Percentiles rank a stretch among this genome's conserved stretches.
These are phyloP conservation scores for Talaromyces amestolkiae DNA, from an alignment of 2,329 filamentous ascomycete species.

Conservation along the genomic window DNA sequence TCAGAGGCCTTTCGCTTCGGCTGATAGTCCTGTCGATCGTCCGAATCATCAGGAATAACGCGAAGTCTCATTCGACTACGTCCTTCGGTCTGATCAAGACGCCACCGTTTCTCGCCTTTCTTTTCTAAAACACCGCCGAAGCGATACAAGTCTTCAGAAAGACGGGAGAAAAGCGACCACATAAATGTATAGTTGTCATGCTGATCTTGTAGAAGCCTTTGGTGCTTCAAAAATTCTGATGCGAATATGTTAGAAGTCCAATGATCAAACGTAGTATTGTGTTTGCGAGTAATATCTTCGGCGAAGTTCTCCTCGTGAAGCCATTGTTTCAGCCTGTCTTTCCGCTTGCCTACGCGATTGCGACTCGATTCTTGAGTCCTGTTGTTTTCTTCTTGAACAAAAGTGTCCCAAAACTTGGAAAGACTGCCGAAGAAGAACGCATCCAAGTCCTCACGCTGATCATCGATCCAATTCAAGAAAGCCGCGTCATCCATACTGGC, in stretches of 20 bases:
- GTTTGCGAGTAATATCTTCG: constrained; percentile 72
- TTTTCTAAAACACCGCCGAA: constrained; percentile 79
- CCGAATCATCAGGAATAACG: constrained; percentile 72
- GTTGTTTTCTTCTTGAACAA: constrained; percentile 77
- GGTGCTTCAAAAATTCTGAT: constrained; percentile 87
- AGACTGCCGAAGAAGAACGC: constrained; percentile 77
- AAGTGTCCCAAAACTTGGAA: constrained; percentile 82
- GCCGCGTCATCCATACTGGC: constrained; percentile 85
- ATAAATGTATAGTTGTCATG: constrained; percentile 84
- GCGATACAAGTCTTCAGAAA: constrained; percentile 73
- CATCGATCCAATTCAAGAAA: constrained; percentile 84
- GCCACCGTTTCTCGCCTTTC: constrained; percentile 69
- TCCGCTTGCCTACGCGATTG: constrained; percentile 68
- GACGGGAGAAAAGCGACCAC: constrained; percentile 69
- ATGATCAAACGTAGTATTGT: constrained; percentile 80
- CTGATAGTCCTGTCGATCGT: constrained; percentile 70
- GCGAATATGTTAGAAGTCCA: constrained; percentile 96
- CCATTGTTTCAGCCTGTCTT: constrained; percentile 81
- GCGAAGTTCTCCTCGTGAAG: constrained; percentile 64
- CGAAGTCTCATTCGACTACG: constrained; percentile 91
- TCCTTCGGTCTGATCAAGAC: constrained; percentile 91
- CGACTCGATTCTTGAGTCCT: constrained; percentile 74
- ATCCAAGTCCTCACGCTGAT: constrained; percentile 75
- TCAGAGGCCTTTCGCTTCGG: constrained; percentile 74
- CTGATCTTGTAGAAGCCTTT: constrained; percentile 84